These are phyloP conservation scores for Aspergillus egyptiacus DNA, from an alignment of 495 filamentous ascomycete species.

Conservation along the genomic window DNA sequence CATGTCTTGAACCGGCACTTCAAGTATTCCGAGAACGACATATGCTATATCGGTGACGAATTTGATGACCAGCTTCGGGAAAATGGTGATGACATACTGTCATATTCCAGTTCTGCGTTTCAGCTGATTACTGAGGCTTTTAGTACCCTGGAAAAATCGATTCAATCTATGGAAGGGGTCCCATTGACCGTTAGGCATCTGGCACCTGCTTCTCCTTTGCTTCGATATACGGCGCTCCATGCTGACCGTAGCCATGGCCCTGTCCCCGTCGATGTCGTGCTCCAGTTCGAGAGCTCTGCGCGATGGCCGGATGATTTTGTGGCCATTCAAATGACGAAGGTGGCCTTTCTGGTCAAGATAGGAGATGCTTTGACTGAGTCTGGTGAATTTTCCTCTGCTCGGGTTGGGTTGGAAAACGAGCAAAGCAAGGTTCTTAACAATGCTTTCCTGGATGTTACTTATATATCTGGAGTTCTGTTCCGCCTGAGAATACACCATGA, in stretches of 20 bases:
- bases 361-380: slow-evolving; percentile 59
- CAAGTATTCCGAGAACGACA: slow-evolving; percentile 41
- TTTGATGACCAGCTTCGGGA: slow-evolving; percentile 51
- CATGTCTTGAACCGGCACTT: slow-evolving; percentile 68
- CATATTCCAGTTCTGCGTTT: slow-evolving; percentile 46
- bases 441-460: slow-evolving; percentile 75
- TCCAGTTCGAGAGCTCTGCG: slow-evolving; percentile 89
- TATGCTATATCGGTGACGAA: slow-evolving; percentile 56
- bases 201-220: slow-evolving; percentile 58
- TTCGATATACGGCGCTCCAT: slow-evolving; percentile 65
- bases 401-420: slow-evolving; percentile 76
- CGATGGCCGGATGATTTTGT: slow-evolving; percentile 89
- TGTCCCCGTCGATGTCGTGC: slow-evolving; percentile 56
- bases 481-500: slow-evolving; percentile 63
- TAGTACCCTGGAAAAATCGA: slow-evolving; percentile 60
- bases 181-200: slow-evolving; percentile 77
- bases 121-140: slow-evolving; percentile 56
- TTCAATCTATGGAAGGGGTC: slow-evolving; percentile 69
- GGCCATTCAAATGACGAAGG: slow-evolving; percentile 89
- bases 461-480: slow-evolving; percentile 58
- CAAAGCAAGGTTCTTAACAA: slow-evolving; percentile 61
- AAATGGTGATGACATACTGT: slow-evolving; percentile 30
- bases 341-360: slow-evolving; percentile 83
- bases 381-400: slow-evolving; percentile 46
- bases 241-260: slow-evolving; percentile 29